Evolutionary conservation across 169 alveolate genomes (phyloP), one percentile per base, ranked within the genome.

Genomic region (Plasmodium inui): DNA sequence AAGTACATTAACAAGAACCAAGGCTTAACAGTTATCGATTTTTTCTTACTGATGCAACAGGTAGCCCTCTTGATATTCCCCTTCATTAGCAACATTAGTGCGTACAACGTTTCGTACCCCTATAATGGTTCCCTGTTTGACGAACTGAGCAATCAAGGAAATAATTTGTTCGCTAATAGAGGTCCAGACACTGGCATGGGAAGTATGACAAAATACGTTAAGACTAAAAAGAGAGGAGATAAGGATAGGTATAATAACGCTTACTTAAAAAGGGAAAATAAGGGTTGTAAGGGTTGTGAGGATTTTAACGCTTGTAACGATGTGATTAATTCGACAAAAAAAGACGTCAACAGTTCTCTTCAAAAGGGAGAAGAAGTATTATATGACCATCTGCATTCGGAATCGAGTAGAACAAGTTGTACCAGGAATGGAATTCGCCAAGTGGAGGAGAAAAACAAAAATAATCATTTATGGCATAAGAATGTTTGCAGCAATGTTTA

Each of bases 21-120:
- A 82, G 95, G 95, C 8, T 91, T 91, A 91, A 91, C 95, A 70
- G 67, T 91, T 17, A 91, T 91, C 76, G 95, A 91, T 50, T 91
- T 91, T 82, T 91, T 91, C 71, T 91, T 91, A 91, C 67, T 91
- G 82, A 81, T 91, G 92, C 95, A 91, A 70, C 92, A 80, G 74
- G 19, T 91, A 46, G 83, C 95, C 8, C 88, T 91, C 57, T 78
- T 91, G 74, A 82, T 91, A 70, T 91, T 81, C 53, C 95, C 95
- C 46, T 91, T 70, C 74, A 91, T 91, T 12, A 91, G 53, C 50
- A 22, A 91, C 34, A 14, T 70, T 39, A 41, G 83, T 26, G 41
- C 55, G 34, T 73, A 81, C 57, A 89, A 89, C 82, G 55, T 46
- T 46, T 57, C 53, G 34, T 81, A 89, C 28, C 90, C 94, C n/a